Percentiles rank a stretch among this genome's conserved stretches.
Evolutionary conservation across 208 protist genomes (phyloP).

Genomic region (Novymonas esmeraldas): DNA sequence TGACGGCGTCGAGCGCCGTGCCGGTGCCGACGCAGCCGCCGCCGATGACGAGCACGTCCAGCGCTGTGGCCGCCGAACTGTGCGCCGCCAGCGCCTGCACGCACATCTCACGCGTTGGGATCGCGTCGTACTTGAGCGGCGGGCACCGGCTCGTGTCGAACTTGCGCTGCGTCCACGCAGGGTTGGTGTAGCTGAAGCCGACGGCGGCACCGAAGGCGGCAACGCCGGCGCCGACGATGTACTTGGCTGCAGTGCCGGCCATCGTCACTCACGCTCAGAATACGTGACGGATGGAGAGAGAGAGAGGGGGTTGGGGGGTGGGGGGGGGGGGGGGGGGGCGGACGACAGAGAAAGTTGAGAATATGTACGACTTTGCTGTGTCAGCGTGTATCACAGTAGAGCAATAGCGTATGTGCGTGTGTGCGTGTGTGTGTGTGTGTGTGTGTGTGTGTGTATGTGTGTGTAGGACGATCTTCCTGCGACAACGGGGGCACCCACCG

Average conservation of each 20-base stretch:
- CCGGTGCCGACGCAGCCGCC: slow-evolving; percentile 95
- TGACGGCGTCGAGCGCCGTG: slow-evolving; percentile 93
- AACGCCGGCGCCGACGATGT: slow-evolving; percentile 37
- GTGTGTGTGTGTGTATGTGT: no score
- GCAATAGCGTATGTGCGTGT: no score
- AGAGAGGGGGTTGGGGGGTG: background rate
- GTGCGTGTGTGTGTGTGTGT: no score
- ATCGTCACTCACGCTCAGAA: background rate
- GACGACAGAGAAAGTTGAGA: no score
- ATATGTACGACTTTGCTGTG: background rate
- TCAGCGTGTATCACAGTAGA: background rate
- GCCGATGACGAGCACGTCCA: slow-evolving; percentile 96
- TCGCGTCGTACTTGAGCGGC: slow-evolving; percentile 39
- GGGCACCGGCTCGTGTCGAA: slow-evolving; percentile 53
- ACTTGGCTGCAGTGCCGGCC: slow-evolving; percentile 52
- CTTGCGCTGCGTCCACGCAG: slow-evolving; percentile 74
- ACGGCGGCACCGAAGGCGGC: slow-evolving; percentile 56
- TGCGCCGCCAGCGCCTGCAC: slow-evolving; percentile 44
- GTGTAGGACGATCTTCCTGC: no score
- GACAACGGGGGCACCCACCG: no score
- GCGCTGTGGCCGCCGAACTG: slow-evolving; percentile 56
- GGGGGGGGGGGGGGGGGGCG: background rate
- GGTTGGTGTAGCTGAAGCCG: slow-evolving; percentile 79
- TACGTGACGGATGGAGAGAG: no score
- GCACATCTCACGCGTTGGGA: slow-evolving; percentile 66